These are phyloP conservation scores for Pseudogymnoascus sp. DNA, from an alignment of 2,329 filamentous ascomycete species.

Conservation along the genomic window DNA sequence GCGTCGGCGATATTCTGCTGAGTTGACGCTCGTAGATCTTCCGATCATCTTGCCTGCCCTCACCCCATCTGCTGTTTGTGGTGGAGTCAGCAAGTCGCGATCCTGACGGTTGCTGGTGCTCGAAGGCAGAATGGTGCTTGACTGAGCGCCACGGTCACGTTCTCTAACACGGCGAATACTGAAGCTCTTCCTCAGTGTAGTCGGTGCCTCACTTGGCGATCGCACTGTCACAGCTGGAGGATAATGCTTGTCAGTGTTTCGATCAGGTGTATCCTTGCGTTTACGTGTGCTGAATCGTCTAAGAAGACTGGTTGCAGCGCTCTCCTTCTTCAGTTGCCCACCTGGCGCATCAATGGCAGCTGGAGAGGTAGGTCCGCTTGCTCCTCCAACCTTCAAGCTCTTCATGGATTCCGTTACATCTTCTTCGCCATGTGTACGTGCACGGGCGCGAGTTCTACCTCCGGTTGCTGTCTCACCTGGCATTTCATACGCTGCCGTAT, in stretches of 20 bases:
- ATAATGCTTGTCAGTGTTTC: constrained; percentile 56
- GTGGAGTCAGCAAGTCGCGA: constrained; percentile 69
- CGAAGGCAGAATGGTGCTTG: constrained; percentile 39
- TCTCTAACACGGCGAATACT: constrained; percentile 61
- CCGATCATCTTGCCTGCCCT: constrained; percentile 63
- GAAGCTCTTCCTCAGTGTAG: constrained; percentile 73
- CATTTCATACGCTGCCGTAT: constrained; percentile 76
- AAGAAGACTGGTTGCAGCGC: constrained; percentile 72
- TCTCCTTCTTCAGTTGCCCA: constrained; percentile 71
- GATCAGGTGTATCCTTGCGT: constrained; percentile 53
- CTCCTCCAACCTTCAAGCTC: constrained; percentile 47
- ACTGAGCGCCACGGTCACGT: constrained; percentile 38
- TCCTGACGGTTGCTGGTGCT: constrained; percentile 63
- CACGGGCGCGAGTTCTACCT: constrained; percentile 71
- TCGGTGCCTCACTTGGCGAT: constrained; percentile 57
- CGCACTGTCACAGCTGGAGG: constrained; percentile 72
- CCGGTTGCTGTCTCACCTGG: constrained; percentile 81
- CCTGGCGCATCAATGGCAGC: constrained; percentile 46
- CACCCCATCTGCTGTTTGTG: constrained; percentile 50
- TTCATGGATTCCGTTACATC: constrained; percentile 69
- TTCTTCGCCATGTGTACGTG: constrained; percentile 90
- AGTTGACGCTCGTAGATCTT: constrained; percentile 86
- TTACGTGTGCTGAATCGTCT: constrained; percentile 85
- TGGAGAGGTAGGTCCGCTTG: constrained; percentile 38
- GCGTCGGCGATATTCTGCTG: constrained; percentile 68